Conservation (phyloP, 2,329 filamentous ascomycete genomes). For the Aspergillus niger region DNA sequence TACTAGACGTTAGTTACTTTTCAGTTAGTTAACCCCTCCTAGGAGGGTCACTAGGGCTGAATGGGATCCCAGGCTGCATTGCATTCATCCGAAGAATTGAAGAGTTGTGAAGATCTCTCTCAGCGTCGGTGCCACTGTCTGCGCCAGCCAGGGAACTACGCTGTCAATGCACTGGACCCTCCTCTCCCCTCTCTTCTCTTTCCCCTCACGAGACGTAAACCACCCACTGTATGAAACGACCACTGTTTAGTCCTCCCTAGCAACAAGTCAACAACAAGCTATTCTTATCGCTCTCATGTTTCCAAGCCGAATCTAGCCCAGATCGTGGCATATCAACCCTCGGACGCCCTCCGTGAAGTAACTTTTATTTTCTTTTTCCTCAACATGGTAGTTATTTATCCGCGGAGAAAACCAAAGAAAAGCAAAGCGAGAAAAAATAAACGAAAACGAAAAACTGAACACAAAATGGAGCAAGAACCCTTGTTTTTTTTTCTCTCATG, state of each 20-base stretch:
- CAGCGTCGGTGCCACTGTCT: not conserved
- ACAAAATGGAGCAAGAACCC: not conserved
- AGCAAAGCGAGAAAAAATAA: not conserved
- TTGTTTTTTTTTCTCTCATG: not conserved
- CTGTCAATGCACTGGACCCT: not conserved
- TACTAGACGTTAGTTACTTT: too few relatives aligned
- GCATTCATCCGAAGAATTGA: not conserved
- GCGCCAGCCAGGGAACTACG: not conserved
- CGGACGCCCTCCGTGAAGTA: not conserved
- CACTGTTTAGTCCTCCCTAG: not conserved
- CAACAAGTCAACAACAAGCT: too few relatives aligned
- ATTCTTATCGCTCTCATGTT: too few relatives aligned
- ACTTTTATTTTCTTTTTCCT: not conserved
- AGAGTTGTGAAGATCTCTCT: not conserved
- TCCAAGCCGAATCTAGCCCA: too few relatives aligned
- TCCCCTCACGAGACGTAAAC: not conserved
- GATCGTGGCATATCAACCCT: not conserved
- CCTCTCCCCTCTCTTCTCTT: not conserved
- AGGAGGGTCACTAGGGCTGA: too few relatives aligned
- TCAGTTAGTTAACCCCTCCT: too few relatives aligned
- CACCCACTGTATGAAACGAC: not conserved
- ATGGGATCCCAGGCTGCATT: too few relatives aligned
- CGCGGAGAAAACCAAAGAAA: not conserved
- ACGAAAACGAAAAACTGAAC: not conserved
- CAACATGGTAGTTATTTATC: not conserved